Base-by-base conservation (phyloP, 345 rosid genomes). In the Physaria fendleri region DNA sequence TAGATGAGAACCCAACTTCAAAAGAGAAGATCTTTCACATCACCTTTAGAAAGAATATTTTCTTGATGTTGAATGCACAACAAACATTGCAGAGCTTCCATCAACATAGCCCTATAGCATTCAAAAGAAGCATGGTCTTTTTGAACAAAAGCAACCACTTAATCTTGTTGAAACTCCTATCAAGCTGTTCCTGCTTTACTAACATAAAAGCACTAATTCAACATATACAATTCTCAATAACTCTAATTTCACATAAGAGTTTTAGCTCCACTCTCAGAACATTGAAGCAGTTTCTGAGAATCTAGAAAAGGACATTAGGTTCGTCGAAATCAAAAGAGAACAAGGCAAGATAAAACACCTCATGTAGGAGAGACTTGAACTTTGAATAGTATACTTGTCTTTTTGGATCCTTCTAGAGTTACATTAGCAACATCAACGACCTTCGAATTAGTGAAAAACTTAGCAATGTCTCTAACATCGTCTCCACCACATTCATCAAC, bases 361-460 rank as follows among this genome's bases (percentile, higher is more conserved):
- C 34, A 58, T 28, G 50, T 21, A 7, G 28, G 39, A 71, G 77
- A 58, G 52, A 22, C 59, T 49, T 56, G 13, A 43, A 67, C 72
- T 80, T 71, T 76, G 64, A 81, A 25, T 29, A 81, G 24, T 45
- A 89, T 65, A 63, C 84, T 75, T n/a, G 91, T 83, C 74, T 65
- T 73, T 69, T 46, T 81, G 34, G 57, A 55, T 48, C 91, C 86
- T 48, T 58, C 64, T 61, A 87, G 39, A 0, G 84, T 82, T 51
- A 82, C 74, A 77, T 83, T 78, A 2, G 65, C 66, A 12, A 77
- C 74, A 21, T 68, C 45, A 50, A 85, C 69, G 35, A 89, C 43
- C 64, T 59, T 59, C 6, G 91, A 85, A 12, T 43, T 79, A 45
- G 42, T 62, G 56, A 89, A 87, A 61, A 93, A 43, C 13, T 34